Conservation (phyloP, 2,329 filamentous ascomycete genomes). For the Tympanopsis confertula region DNA sequence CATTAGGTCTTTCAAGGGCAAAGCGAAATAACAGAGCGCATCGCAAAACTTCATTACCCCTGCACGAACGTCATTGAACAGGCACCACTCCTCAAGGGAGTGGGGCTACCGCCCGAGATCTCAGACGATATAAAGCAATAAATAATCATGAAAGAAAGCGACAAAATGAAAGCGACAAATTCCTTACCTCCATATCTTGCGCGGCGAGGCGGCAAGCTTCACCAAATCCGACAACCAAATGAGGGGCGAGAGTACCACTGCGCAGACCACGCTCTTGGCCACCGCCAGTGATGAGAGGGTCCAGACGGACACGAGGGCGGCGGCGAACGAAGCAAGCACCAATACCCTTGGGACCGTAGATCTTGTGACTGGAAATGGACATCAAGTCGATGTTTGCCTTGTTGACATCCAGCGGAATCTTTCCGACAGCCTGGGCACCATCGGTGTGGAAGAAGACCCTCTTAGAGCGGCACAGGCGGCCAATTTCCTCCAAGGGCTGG, state of each 20-base stretch:
- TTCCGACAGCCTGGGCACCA: conserved; percentile 92
- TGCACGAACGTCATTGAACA: neutral
- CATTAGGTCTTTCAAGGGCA: neutral
- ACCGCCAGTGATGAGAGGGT: conserved; percentile 91
- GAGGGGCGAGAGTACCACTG: conserved; percentile 85
- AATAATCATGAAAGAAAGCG: neutral
- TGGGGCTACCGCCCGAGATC: neutral
- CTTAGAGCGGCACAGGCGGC: conserved; percentile 76
- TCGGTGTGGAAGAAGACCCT: conserved; percentile 99
- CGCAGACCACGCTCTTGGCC: conserved; percentile 90
- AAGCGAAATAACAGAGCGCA: no score
- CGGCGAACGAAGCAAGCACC: conserved; percentile 92
- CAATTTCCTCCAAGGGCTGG: conserved; percentile 87
- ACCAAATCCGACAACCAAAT: conserved; percentile 82
- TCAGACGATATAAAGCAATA: neutral
- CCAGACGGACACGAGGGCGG: conserved; percentile 82
- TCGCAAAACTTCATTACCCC: conserved; percentile 1
- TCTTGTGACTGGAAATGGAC: conserved; percentile 98
- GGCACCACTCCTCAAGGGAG: neutral
- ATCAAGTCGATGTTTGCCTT: conserved; percentile 97
- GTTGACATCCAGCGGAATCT: conserved; percentile 93
- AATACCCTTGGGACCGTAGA: conserved; percentile 94
- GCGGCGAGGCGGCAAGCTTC: conserved; percentile 88
- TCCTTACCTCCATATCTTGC: conserved; percentile 78
- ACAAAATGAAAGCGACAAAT: conserved; percentile 1